Evolutionary conservation across 495 filamentous ascomycete species (phyloP), one percentile per base, ranked within the genome.

Genomic region (Xylaria sp.): DNA sequence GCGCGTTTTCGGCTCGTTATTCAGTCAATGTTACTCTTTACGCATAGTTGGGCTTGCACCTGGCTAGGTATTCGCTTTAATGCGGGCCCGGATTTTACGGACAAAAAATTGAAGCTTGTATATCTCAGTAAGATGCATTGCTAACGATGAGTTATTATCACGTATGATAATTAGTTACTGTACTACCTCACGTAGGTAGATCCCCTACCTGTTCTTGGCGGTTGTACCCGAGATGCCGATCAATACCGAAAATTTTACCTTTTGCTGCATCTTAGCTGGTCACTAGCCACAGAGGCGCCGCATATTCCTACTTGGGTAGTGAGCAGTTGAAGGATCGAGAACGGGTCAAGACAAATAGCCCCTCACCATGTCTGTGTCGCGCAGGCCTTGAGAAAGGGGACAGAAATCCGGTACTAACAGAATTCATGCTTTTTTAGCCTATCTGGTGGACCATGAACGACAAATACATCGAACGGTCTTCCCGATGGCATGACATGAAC

Each of bases 241-340:
- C 64, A 41, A 40, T 52, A 31, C 44, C 44, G 21, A 52, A 63
- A 52, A 24, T 15, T 7, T n/a, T 1, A 37, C 31, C 17, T 63
- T 26, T 12, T 29, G 19, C 46, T 52, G 40, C 43, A 66, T 66
- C 62, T 44, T 66, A 26, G 31, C 14, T 21, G 29, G 48, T 41
- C 64, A 55, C 43, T 67, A 67, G 64, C 64, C 64, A 67, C 64
- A 55, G 35, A 53, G 63, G 33, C 48, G 48, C 48, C 64, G 48
- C 64, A 53, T 41, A 19, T 55, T 15, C 11, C 21, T 43, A n/a
- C n/a, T n/a, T n/a, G n/a, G n/a, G n/a, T 8, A 67, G 48, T 21
- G 33, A 67, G 35, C 21, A 35, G 12, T 33, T 48, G 64, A 55
- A 67, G 64, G 64, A 67, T 67, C 48, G 55, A 43, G 48, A 40